Conservation (phyloP, 192 early-diverging fungal genomes). For the Coemansia sp. region DNA sequence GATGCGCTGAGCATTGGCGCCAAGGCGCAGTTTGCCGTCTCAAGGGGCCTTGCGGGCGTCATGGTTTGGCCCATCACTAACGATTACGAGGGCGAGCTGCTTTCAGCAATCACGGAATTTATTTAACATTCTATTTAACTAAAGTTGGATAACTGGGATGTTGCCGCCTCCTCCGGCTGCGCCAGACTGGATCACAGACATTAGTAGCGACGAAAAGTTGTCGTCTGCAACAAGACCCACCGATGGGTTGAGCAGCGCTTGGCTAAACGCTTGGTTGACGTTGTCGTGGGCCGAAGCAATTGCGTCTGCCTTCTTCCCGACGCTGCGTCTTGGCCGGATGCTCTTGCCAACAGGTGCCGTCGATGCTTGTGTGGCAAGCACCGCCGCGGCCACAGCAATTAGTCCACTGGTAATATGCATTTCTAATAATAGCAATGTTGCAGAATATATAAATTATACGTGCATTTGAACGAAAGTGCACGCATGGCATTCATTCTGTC, state of each 20-base stretch:
- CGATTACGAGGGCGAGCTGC: constrained; percentile 61
- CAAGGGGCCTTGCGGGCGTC: constrained; percentile 59
- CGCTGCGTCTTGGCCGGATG: neutral
- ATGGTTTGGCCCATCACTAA: constrained; percentile 72
- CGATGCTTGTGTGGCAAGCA: neutral
- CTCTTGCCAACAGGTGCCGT: neutral
- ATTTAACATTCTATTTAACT: constrained; percentile 2
- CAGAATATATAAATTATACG: no score
- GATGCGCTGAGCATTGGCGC: constrained; percentile 54
- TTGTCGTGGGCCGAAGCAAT: neutral
- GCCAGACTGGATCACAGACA: constrained; percentile 29
- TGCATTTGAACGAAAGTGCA: no score
- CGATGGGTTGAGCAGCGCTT: constrained; percentile 13
- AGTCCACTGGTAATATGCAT: neutral
- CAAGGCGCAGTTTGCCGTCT: constrained; percentile 49
- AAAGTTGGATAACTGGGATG: constrained; percentile 29
- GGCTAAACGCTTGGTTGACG: constrained; percentile 18
- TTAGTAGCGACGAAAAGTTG: constrained; percentile 26
- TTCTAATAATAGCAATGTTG: neutral
- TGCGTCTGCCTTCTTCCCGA: neutral
- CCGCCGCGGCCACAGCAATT: neutral
- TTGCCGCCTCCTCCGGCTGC: constrained; percentile 9
- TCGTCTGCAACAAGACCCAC: constrained; percentile 15
- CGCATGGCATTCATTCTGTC: no score
- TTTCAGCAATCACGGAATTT: constrained; percentile 16